These are phyloP conservation scores for Dalbergia oliveri DNA, from an alignment of 306 rosid species.

Conservation along the genomic window DNA sequence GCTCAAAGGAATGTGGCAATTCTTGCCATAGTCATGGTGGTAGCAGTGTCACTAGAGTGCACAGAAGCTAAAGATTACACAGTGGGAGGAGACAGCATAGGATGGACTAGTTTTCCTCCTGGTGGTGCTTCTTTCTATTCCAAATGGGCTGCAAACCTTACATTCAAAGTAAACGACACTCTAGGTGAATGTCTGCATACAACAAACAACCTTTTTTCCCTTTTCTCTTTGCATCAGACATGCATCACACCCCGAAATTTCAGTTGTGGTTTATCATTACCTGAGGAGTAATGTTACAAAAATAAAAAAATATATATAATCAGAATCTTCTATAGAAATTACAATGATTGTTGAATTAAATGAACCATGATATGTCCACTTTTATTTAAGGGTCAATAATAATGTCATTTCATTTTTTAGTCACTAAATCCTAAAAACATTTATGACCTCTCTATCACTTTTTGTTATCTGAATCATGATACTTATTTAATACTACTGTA, in stretches of 20 bases:
- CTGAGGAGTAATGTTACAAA: too few relatives aligned
- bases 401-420: too few relatives aligned
- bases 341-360: too few relatives aligned
- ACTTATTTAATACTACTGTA: neutral
- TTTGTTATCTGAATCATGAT: neutral
- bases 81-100: slow-evolving; percentile 53
- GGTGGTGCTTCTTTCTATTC: slow-evolving; percentile 50
- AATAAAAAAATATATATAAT: too few relatives aligned
- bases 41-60: slow-evolving; percentile 3
- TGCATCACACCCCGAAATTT: neutral
- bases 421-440: too few relatives aligned
- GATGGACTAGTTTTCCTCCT: slow-evolving; percentile 58
- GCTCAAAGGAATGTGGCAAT: slow-evolving; percentile 30
- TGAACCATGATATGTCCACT: too few relatives aligned
- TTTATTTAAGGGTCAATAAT: too few relatives aligned
- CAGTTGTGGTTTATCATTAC: neutral
- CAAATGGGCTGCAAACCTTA: slow-evolving; percentile 49
- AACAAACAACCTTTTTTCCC: neutral
- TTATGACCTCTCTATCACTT: too few relatives aligned
- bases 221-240: neutral
- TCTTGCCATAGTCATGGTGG: slow-evolving; percentile 11
- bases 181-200: slow-evolving; percentile 43
- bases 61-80: slow-evolving; percentile 44
- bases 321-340: too few relatives aligned
- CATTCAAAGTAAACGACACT: slow-evolving; percentile 47